These are phyloP conservation scores for Trametopsis cervina DNA, from an alignment of 768 basidiomycete genomes.

Conservation along the genomic window DNA sequence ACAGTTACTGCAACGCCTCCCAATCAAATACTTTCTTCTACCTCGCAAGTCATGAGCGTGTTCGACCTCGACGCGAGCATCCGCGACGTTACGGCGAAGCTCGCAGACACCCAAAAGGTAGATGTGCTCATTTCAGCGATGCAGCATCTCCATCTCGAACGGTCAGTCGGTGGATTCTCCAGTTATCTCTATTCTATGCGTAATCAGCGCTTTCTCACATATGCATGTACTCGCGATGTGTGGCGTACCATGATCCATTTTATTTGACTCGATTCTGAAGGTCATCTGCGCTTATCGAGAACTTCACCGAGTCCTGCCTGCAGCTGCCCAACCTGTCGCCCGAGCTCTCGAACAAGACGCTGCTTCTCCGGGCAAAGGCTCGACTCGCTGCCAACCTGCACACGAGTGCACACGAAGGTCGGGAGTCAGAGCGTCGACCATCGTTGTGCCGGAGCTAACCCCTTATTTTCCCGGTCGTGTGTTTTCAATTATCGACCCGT, in stretches of 20 bases:
- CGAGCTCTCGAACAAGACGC: slow-evolving; percentile 49
- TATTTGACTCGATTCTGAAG: slow-evolving; percentile 21
- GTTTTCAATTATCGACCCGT: neutral
- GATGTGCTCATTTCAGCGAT: slow-evolving; percentile 75
- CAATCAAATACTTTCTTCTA: too few relatives aligned
- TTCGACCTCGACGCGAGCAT: slow-evolving; percentile 77
- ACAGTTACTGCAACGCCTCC: too few relatives aligned
- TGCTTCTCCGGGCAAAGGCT: slow-evolving; percentile 59
- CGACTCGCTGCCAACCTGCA: slow-evolving; percentile 54
- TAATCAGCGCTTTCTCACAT: slow-evolving; percentile 1
- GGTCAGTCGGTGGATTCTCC: slow-evolving; percentile 36
- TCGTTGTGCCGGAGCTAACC: slow-evolving; percentile 5
- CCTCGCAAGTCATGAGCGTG: too few relatives aligned
- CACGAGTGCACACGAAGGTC: slow-evolving; percentile 63
- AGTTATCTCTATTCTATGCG: neutral
- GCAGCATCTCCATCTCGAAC: slow-evolving; percentile 67
- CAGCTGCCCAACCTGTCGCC: slow-evolving; percentile 46
- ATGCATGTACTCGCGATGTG: too few relatives aligned
- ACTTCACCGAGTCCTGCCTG: slow-evolving; percentile 66
- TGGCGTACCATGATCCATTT: too few relatives aligned
- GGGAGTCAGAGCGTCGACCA: too few relatives aligned
- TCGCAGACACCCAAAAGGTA: slow-evolving; percentile 60
- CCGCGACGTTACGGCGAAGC: slow-evolving; percentile 52
- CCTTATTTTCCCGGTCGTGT: neutral
- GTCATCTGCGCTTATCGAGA: slow-evolving; percentile 61